Conservation (phyloP, 441 rosid species). For the Pelargonium myrrhifolium region DNA sequence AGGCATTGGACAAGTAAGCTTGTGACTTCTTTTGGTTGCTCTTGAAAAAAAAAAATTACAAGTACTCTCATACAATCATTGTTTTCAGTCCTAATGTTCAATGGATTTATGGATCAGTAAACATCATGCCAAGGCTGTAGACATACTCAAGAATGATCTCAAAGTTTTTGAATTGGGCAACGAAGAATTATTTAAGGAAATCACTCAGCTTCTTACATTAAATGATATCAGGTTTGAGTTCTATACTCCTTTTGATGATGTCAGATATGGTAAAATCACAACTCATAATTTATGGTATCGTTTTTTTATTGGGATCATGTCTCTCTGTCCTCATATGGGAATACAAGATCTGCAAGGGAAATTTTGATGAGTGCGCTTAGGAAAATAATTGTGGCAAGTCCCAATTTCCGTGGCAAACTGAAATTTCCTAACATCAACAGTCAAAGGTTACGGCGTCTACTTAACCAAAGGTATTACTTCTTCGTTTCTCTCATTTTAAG, state of each 20-base stretch:
- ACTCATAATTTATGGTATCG: neutral
- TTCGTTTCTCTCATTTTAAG: conserved; percentile 8
- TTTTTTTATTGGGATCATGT: conserved; percentile 35
- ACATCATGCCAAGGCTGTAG: conserved; percentile 65
- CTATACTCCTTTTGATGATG: neutral
- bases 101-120: neutral
- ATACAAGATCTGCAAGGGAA: conserved; percentile 66
- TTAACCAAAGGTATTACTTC: conserved; percentile 59
- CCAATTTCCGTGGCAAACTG: conserved; percentile 72
- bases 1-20: conserved; percentile 66
- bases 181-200: conserved; percentile 75
- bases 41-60: too few species aligned
- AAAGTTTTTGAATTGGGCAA: conserved; percentile 67
- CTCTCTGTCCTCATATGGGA: conserved; percentile 67
- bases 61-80: neutral
- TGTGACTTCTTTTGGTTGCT: too few species aligned
- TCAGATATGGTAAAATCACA: neutral
- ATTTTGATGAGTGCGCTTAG: conserved; percentile 66
- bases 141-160: conserved; percentile 67
- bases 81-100: conserved; percentile 4
- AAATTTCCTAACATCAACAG: conserved; percentile 66
- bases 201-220: conserved; percentile 61
- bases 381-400: conserved; percentile 74
- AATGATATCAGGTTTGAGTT: conserved; percentile 55
- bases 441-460: conserved; percentile 63